Percentiles rank a stretch among this genome's conserved stretches.
Conservation (phyloP, 768 basidiomycete genomes). For the Suillus subaureus region DNA sequence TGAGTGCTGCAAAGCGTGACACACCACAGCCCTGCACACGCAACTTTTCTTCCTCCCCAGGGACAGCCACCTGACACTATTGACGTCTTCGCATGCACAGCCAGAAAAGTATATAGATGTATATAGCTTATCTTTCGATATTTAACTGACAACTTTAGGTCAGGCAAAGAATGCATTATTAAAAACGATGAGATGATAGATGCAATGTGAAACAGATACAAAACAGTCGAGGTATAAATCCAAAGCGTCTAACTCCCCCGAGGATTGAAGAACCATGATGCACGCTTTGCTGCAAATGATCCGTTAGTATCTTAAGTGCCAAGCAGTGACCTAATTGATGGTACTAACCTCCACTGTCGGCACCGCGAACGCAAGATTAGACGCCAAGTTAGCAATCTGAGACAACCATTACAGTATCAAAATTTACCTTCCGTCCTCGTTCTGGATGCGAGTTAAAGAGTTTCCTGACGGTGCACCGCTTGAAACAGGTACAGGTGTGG, state of each 20-base stretch:
- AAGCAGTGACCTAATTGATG: constrained; percentile 11
- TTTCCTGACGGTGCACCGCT: constrained; percentile 55
- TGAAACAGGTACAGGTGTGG: constrained; percentile 43
- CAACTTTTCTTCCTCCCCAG: too few relatives aligned
- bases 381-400: constrained; percentile 18
- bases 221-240: constrained; percentile 13
- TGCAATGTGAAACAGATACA: constrained; percentile 21
- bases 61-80: constrained; percentile 18
- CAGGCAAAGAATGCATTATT: constrained; percentile 28
- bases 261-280: constrained; percentile 93
- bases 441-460: constrained; percentile 74
- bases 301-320: constrained; percentile 31
- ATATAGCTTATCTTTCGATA: constrained; percentile 11
- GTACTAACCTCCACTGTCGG: constrained; percentile 38
- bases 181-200: constrained; percentile 32
- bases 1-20: constrained; percentile 15
- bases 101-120: constrained; percentile 31
- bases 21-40: constrained; percentile 20
- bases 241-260: constrained; percentile 48
- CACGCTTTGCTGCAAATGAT: constrained; percentile 72
- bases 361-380: constrained; percentile 22
- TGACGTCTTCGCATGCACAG: neutral
- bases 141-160: constrained; percentile 6
- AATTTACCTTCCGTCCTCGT: constrained; percentile 74
- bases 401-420: neutral